Conservation (phyloP, 2,329 filamentous ascomycete species). For the Colletotrichum musae region DNA sequence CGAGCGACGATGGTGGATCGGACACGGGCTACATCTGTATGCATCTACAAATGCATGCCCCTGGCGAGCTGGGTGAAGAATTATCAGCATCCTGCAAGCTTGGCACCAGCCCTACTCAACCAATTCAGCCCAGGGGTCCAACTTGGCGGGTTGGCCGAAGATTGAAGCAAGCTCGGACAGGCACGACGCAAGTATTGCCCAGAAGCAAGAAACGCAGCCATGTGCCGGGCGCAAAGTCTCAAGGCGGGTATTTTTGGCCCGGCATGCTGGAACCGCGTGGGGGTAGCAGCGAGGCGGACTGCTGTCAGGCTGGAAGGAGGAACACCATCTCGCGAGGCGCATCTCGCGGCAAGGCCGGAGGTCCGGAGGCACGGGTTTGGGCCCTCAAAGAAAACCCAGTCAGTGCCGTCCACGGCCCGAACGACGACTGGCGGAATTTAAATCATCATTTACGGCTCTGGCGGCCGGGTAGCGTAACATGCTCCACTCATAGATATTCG, state of each 20-base stretch:
- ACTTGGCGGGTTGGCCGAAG: constrained; percentile 1
- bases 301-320: background rate
- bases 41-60: background rate
- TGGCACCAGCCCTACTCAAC: constrained; percentile 21
- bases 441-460: constrained; percentile 20
- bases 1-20: too few relatives aligned
- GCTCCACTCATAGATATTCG: background rate
- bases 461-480: background rate
- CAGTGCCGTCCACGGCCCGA: constrained; percentile 26
- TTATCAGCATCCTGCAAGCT: constrained; percentile 1
- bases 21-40: too few relatives aligned
- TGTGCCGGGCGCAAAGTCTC: background rate
- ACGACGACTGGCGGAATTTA: constrained; percentile 1
- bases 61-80: constrained; percentile 1
- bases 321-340: background rate
- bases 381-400: constrained; percentile 3
- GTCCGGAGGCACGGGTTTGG: constrained; percentile 22
- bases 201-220: background rate
- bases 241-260: background rate
- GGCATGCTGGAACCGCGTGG: background rate
- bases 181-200: constrained; percentile 2
- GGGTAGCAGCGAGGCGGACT: constrained; percentile 11
- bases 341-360: constrained; percentile 18
- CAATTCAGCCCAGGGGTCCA: constrained; percentile 6
- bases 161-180: constrained; percentile 5